Base-by-base conservation (phyloP, 2,329 filamentous ascomycete species). In the Rosellinia necatrix region DNA sequence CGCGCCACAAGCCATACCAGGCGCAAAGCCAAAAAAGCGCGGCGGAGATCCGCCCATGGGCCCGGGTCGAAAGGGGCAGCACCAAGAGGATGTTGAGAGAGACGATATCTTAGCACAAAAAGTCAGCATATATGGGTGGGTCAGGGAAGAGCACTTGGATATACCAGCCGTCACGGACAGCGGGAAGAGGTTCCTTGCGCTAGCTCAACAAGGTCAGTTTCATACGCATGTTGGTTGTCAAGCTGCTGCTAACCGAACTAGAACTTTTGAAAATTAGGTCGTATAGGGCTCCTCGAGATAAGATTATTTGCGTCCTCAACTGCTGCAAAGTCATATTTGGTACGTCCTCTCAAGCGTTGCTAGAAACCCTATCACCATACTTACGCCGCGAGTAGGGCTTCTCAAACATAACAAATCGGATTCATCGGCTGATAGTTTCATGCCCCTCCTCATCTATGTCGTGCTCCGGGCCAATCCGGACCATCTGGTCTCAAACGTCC, bases 321-420 rank as follows among this genome's bases (percentile, higher is more conserved):
- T 97, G 92, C 76, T 99, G 94, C 83, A 99, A 99, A 75, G 96
- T 99, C 61, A 97, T 99, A 61, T 97, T 99, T 73, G 94, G 90
- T 91, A 74, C 64, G 81, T 66, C 17, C 3, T 7, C 17, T 30
- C 34, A 3, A n/a, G 6, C 22, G 8, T 8, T 8, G 17, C 13
- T 35, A 6, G 35, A 17, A 29, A 19, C 13, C 12, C 8, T 19
- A 6, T 13, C n/a, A 29, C 34, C 44, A 30, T 5, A 42, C 64
- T 68, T 53, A 69, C 49, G 12, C 22, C 24, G 41, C 4, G 7
- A 4, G 22, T 40, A 90, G 89, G 93, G 15, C 85, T 96, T 44
- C 78, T 99, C 49, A 92, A 93, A 64, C 96, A 97, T 70, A 87
- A 91, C 49, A 96, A 96, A 73, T 89, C 89, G 1, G 94, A 99